Percentiles rank a stretch among this genome's conserved stretches.
Evolutionary conservation across 129 eudicot genomes (phyloP).

Genomic region (Logfia minima): DNA sequence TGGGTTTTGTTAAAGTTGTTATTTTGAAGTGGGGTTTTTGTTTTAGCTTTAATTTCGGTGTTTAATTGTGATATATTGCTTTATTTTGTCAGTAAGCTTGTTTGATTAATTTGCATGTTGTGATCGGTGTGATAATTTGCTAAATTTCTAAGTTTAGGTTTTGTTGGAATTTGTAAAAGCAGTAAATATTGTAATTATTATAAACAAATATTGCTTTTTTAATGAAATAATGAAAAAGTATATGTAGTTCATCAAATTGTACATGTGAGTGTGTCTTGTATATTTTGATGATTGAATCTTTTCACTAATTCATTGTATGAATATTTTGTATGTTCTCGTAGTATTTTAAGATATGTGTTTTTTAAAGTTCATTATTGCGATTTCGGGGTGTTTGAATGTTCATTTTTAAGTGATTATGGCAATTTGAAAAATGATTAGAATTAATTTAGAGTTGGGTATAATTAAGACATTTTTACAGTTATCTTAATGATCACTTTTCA

Average conservation of each 20-base stretch:
- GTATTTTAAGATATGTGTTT: neutral
- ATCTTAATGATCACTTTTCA: neutral
- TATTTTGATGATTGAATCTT: conserved; percentile 1
- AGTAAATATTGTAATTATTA: neutral
- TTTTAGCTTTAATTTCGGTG: conserved; percentile 5
- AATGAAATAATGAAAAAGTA: neutral
- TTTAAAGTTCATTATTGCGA: neutral
- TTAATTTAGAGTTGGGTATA: neutral
- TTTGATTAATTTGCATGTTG: conserved; percentile 35
- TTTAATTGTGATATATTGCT: neutral
- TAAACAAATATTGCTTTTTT: neutral
- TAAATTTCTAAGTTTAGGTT: neutral
- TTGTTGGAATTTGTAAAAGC: conserved; percentile 9
- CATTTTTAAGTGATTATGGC: neutral
- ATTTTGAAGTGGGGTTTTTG: conserved; percentile 4
- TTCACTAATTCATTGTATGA: neutral
- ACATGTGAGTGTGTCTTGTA: neutral
- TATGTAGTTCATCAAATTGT: neutral
- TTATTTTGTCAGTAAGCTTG: conserved; percentile 22
- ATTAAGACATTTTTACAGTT: neutral
- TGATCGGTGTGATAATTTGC: conserved; percentile 18
- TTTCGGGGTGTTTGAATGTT: neutral
- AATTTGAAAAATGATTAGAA: neutral
- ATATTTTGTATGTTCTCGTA: no score
- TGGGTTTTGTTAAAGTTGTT: conserved; percentile 14